Base-by-base conservation (phyloP, 2,329 filamentous ascomycete genomes). In the Venturia aucupariae region DNA sequence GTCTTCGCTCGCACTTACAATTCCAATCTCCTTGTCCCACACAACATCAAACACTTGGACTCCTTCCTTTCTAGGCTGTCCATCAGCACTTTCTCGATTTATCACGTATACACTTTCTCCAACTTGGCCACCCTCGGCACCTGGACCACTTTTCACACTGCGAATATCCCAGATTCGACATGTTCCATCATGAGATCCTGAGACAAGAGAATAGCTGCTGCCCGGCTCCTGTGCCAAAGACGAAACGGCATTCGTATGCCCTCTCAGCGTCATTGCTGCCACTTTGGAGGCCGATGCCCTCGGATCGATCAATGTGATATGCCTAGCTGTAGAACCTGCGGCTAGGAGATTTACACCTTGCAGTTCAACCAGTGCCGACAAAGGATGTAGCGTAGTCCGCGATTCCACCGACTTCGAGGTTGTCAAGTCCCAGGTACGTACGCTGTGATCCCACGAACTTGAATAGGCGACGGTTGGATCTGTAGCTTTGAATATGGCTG, bases 91-190 rank as follows among this genome's bases (percentile, higher is more conserved):
- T 76, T 94, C 90, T 63, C 93, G 80, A 65, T 88, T 83, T 68
- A 97, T 88, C 74, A 81, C 90, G 85, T 79, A 96, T 78, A 80
- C 87, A 75, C 82, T 93, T 80, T 84, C 90, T 75, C 76, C 92
- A 72, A 81, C 83, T 68, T 73, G 70, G 1, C 74, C 77, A 74
- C 80, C 79, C 4, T 71, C 72, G 0, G 72, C 66, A 71, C 86
- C 79, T 74, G 87, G 83, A 73, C 86, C 77, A 70, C 84, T 79
- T 73, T 86, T 81, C 63, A 84, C 85, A 70, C 85, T 88, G 64
- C 94, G 83, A 68, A 97, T 82, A 79, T 99, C 94, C 94, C 94
- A 99, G 60, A 99, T 86, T 62, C 92, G 85, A 71, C 90, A 94
- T 1, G 91, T 96, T 41, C 93, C 92, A 75, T 99, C 94, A 75